A percentile compares a stretch with the other conserved stretches of the same genome.
Conservation (phyloP, 2,329 filamentous ascomycete genomes). For the Dothiorella sarmentorum region DNA sequence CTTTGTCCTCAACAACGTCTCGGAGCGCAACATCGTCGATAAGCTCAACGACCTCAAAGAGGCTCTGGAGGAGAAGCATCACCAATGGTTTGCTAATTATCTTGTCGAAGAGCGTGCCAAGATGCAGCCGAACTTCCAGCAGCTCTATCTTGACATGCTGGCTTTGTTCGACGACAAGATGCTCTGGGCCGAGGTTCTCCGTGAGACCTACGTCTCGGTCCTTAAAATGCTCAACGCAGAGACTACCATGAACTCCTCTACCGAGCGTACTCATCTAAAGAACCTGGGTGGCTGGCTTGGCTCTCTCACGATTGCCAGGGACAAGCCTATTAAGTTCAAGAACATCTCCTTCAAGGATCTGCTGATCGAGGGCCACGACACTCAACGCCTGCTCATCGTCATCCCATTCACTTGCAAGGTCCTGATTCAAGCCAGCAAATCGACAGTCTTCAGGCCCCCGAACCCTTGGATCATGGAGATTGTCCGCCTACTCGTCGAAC, state of each 20-base stretch:
- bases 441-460: slow-evolving; percentile 85
- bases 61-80: slow-evolving; percentile 73
- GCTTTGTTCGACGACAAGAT: slow-evolving; percentile 74
- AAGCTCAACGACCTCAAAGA: slow-evolving; percentile 81
- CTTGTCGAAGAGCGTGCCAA: slow-evolving; percentile 95
- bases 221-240: slow-evolving; percentile 88
- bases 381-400: slow-evolving; percentile 83
- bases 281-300: slow-evolving; percentile 94
- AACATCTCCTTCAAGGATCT: slow-evolving; percentile 98
- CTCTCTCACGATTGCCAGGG: slow-evolving; percentile 83
- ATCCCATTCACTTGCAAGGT: slow-evolving; percentile 99
- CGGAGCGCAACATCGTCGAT: slow-evolving; percentile 77
- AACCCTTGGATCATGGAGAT: slow-evolving; percentile 99
- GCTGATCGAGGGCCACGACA: slow-evolving; percentile 88
- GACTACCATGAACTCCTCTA: slow-evolving; percentile 75
- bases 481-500: slow-evolving; percentile 80
- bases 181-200: slow-evolving; percentile 83
- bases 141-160: slow-evolving; percentile 86
- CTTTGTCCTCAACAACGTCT: slow-evolving; percentile 96
- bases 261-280: slow-evolving; percentile 84
- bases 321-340: slow-evolving; percentile 92
- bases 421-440: slow-evolving; percentile 76
- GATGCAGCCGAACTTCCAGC: slow-evolving; percentile 94
- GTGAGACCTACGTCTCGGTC: slow-evolving; percentile 87
- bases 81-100: slow-evolving; percentile 95